These are phyloP conservation scores for Blechomonas ayalai DNA, from an alignment of 208 protist genomes.

Conservation along the genomic window DNA sequence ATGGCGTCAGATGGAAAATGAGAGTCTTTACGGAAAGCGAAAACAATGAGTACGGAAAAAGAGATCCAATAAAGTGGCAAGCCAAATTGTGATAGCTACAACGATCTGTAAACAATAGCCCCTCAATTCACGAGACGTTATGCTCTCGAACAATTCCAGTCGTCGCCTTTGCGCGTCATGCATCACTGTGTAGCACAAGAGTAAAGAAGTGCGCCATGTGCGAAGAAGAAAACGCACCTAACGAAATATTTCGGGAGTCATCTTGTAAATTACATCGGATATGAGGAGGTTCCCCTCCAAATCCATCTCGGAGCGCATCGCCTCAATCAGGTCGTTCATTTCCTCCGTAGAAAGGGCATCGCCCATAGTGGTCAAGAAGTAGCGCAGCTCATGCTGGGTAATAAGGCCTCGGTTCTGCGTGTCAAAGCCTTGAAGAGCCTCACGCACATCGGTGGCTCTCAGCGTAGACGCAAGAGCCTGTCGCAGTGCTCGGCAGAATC, in stretches of 20 bases:
- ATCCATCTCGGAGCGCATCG: conserved; percentile 79
- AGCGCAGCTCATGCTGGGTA: conserved; percentile 88
- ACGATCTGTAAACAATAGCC: too few relatives aligned
- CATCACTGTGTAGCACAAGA: too few relatives aligned
- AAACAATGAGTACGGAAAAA: too few relatives aligned
- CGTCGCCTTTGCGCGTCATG: too few relatives aligned
- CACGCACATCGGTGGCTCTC: conserved; percentile 63
- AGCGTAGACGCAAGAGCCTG: conserved; percentile 45
- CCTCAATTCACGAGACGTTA: too few relatives aligned
- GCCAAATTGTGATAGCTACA: too few relatives aligned
- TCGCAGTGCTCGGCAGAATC: conserved; percentile 67
- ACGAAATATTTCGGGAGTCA: conserved; percentile 75
- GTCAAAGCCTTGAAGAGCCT: conserved; percentile 94
- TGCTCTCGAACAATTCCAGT: too few relatives aligned
- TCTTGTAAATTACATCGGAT: conserved; percentile 71
- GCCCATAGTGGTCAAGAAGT: conserved; percentile 91
- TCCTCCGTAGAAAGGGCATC: conserved; percentile 90
- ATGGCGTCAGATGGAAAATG: neutral
- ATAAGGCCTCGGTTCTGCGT: conserved; percentile 89
- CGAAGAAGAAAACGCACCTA: conserved; percentile 10
- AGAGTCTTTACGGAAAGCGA: conserved; percentile 1
- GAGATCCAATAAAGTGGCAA: too few relatives aligned
- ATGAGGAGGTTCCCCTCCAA: conserved; percentile 85
- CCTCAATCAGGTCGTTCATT: conserved; percentile 84
- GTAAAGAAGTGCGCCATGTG: too few relatives aligned